phyloP scores from a whole-genome alignment of 176 grass and related monocot genomes.

The Panicum miliaceum region DNA sequence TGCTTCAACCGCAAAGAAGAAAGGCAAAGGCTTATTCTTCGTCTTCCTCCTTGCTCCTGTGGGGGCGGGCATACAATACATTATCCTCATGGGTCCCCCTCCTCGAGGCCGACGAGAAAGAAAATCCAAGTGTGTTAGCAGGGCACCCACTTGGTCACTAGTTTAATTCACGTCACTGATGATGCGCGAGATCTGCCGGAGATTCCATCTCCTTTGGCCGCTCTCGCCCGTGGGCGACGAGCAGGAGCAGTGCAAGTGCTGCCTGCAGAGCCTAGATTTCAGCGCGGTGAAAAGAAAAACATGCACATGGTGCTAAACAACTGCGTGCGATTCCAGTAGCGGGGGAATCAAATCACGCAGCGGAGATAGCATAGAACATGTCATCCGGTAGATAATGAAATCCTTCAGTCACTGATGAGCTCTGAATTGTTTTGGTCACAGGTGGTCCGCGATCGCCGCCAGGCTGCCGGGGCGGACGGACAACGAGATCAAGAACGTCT shows the following conservation, averaged over 20 bases:
- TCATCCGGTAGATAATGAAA: background rate
- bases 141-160: conserved; percentile 30
- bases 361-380: conserved; percentile 16
- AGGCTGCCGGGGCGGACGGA: conserved; percentile 77
- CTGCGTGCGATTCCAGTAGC: conserved; percentile 3
- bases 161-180: conserved; percentile 45
- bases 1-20: conserved; percentile 28
- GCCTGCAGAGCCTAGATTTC: conserved; percentile 27
- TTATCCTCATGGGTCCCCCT: conserved; percentile 39
- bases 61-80: conserved; percentile 10
- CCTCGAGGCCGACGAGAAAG: conserved; percentile 14
- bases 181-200: conserved; percentile 48
- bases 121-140: conserved; percentile 21
- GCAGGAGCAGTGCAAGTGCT: background rate
- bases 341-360: conserved; percentile 48
- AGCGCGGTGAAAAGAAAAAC: conserved; percentile 33
- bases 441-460: conserved; percentile 89
- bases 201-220: conserved; percentile 47
- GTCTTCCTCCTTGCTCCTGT: background rate
- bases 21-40: background rate
- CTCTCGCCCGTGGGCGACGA: background rate
- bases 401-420: background rate
- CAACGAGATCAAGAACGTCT: conserved; percentile 97
- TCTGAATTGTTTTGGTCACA: conserved; percentile 25
- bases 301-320: conserved; percentile 15